phyloP scores from a whole-genome alignment of 805 yeast species.

The Sungouiozyma intestinalis region DNA sequence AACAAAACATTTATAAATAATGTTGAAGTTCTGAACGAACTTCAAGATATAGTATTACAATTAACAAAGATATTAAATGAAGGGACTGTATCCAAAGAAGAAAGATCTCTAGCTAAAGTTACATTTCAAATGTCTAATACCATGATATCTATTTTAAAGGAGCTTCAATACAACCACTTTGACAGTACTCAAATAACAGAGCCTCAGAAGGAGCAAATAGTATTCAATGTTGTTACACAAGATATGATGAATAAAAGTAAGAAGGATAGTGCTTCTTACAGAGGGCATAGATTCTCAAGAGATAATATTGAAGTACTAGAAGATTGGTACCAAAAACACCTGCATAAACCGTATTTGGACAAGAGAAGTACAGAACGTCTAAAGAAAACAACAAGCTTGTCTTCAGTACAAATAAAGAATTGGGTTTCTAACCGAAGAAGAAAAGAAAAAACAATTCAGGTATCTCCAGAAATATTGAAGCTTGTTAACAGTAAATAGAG shows the following conservation, averaged over 20 bases:
- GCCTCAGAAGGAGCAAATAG: background rate
- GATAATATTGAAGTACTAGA: slow-evolving; percentile 9
- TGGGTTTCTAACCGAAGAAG: slow-evolving; percentile 23
- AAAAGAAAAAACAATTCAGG: slow-evolving; percentile 11
- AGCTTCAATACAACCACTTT: background rate
- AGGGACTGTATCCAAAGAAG: slow-evolving; percentile 4
- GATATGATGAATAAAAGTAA: slow-evolving; percentile 7
- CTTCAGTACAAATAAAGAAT: slow-evolving; percentile 17
- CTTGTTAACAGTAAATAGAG: slow-evolving; percentile 4
- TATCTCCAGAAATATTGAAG: slow-evolving; percentile 8
- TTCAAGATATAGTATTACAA: slow-evolving; percentile 4
- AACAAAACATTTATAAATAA: too few species aligned
- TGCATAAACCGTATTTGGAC: slow-evolving; percentile 13
- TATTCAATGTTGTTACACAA: slow-evolving; percentile 12
- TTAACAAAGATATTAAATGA: slow-evolving; percentile 2
- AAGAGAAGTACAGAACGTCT: slow-evolving; percentile 6
- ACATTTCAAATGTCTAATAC: slow-evolving; percentile 9
- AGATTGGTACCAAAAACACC: slow-evolving; percentile 12
- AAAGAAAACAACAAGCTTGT: slow-evolving; percentile 9
- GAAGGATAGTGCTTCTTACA: slow-evolving; percentile 6
- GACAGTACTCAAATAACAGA: background rate
- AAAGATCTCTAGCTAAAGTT: slow-evolving; percentile 3
- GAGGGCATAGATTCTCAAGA: slow-evolving; percentile 16
- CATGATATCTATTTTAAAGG: slow-evolving; percentile 5
- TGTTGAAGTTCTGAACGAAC: slow-evolving; percentile 2